Conservation (phyloP, 148 eudicot genomes). For the Suaeda aralocaspica region DNA sequence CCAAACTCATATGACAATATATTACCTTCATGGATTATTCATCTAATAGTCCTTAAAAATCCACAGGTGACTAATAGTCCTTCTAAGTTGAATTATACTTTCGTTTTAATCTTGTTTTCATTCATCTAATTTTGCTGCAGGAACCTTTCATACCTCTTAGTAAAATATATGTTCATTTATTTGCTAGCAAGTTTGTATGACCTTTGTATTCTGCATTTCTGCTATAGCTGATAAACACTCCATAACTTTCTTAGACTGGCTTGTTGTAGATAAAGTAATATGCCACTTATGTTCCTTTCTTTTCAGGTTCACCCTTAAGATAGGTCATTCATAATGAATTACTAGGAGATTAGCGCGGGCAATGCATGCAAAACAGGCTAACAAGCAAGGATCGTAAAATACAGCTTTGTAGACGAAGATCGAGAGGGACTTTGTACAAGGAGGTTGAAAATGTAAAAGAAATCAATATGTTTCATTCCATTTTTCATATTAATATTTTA, state of each 20-base stretch:
- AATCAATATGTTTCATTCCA: background rate
- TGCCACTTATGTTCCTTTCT: background rate
- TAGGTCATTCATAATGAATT: conserved; percentile 11
- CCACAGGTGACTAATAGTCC: conserved; percentile 27
- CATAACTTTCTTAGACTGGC: background rate
- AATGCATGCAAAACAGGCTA: background rate
- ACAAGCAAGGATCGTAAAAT: background rate
- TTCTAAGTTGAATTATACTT: background rate
- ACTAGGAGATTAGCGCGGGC: background rate
- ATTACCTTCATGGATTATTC: no score
- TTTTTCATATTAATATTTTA: background rate
- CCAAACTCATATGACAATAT: no score
- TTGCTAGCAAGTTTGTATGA: no score
- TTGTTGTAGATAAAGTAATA: background rate
- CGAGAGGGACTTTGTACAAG: conserved; percentile 1
- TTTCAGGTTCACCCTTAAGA: conserved; percentile 28
- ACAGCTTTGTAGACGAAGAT: background rate
- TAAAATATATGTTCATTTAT: no score
- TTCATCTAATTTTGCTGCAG: no score
- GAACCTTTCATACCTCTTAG: no score
- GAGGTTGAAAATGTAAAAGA: background rate
- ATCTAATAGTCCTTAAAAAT: conserved; percentile 29
- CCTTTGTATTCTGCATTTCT: no score
- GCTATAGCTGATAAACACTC: no score
- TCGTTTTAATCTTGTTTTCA: background rate